These are phyloP conservation scores for Colletotrichum chrysophilum DNA, from an alignment of 2,329 filamentous ascomycete species.

Conservation along the genomic window DNA sequence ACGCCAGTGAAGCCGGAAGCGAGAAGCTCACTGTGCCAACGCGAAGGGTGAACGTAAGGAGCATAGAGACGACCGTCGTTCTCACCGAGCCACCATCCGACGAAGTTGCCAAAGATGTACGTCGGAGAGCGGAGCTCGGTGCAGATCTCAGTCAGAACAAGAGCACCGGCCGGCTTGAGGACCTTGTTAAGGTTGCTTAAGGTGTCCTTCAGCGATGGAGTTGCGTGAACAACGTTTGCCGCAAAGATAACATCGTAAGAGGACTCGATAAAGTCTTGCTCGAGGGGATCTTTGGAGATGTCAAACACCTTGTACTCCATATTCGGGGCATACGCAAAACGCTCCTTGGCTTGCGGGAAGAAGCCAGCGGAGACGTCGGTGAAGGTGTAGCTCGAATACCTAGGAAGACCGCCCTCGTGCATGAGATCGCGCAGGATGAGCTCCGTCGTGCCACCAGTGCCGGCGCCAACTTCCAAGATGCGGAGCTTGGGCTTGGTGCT, in stretches of 20 bases:
- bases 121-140: conserved; percentile 26
- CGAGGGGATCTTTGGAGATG: conserved; percentile 28
- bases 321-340: conserved; percentile 22
- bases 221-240: conserved; percentile 33
- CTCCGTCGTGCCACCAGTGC: background rate
- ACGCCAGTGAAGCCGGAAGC: conserved; percentile 28
- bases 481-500: conserved; percentile 38
- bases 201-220: conserved; percentile 23
- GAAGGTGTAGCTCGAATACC: conserved; percentile 28
- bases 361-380: conserved; percentile 35
- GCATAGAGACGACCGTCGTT: conserved; percentile 28
- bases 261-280: conserved; percentile 29
- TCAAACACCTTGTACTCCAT: conserved; percentile 33
- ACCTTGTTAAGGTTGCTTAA: conserved; percentile 27
- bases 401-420: background rate
- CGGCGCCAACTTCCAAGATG: conserved; percentile 21
- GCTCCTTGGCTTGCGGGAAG: conserved; percentile 29
- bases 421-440: background rate
- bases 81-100: conserved; percentile 40
- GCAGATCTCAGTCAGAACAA: conserved; percentile 20
- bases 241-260: conserved; percentile 34
- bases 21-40: conserved; percentile 31
- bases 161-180: conserved; percentile 34
- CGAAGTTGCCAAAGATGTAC: conserved; percentile 31
- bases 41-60: conserved; percentile 25